A percentile compares a stretch with the other conserved stretches of the same genome.
phyloP scores from a whole-genome alignment of 1,139 yeast species.

The Candida tropicalis region DNA sequence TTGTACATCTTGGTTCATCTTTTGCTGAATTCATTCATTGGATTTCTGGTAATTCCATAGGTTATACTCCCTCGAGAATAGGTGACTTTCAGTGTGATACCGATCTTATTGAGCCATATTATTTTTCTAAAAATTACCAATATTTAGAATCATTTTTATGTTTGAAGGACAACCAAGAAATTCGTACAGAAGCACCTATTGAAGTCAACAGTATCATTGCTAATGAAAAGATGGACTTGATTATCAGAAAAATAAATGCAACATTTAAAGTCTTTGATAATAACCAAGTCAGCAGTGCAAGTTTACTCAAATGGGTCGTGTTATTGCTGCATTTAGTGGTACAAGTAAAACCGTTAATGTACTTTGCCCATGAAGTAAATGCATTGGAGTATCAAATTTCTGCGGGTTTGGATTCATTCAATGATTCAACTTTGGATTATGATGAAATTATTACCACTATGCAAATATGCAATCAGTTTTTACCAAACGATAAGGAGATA shows the following conservation, averaged over 20 bases:
- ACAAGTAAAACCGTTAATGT: constrained; percentile 1
- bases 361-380: constrained; percentile 1
- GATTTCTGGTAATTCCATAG: constrained; percentile 34
- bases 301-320: constrained; percentile 15
- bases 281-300: constrained; percentile 5
- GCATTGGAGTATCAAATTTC: constrained; percentile 13
- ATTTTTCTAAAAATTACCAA: constrained; percentile 10
- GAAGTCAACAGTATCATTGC: constrained; percentile 9
- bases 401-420: constrained; percentile 13
- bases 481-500: not conserved
- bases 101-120: constrained; percentile 9
- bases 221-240: constrained; percentile 4
- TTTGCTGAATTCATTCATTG: constrained; percentile 45
- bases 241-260: constrained; percentile 10
- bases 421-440: constrained; percentile 6
- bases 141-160: constrained; percentile 12
- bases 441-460: constrained; percentile 11
- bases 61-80: not conserved
- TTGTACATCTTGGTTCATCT: constrained; percentile 14
- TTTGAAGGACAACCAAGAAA: not conserved
- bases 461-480: constrained; percentile 1
- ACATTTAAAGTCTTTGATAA: constrained; percentile 12
- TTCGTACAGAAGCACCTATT: not conserved
- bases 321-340: constrained; percentile 8
- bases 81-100: constrained; percentile 5